Evolutionary conservation across 108 stramenopile species (phyloP).

Genomic region (Epithemia pelagica): DNA sequence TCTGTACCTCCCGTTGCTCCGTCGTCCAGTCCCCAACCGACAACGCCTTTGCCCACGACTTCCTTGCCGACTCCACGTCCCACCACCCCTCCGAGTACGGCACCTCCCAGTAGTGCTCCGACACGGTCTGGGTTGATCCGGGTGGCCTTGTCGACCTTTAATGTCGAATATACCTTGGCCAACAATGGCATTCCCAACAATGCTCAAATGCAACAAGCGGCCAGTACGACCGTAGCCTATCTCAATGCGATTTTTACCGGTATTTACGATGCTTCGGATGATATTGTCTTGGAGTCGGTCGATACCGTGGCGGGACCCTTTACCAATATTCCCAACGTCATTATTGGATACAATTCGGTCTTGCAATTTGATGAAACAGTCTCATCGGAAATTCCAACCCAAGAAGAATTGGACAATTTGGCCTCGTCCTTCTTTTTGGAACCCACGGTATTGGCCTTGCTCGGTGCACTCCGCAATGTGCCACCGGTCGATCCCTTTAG

Average conservation of each 20-base stretch:
- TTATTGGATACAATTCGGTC: not conserved
- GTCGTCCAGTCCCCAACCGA: not conserved
- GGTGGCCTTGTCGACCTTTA: not conserved
- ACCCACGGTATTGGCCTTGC: not conserved
- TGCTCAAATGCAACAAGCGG: not conserved
- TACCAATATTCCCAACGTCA: not conserved
- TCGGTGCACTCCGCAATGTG: not conserved
- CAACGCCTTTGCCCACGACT: not conserved
- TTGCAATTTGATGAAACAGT: not conserved
- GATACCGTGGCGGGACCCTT: not conserved
- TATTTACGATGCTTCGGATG: not conserved
- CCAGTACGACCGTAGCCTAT: not conserved
- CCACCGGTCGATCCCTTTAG: not conserved
- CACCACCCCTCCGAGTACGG: not conserved
- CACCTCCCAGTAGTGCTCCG: not conserved
- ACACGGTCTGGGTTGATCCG: not conserved
- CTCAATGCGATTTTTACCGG: not conserved
- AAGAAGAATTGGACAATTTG: not conserved
- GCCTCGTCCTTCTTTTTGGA: not conserved
- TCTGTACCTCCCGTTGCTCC: not conserved
- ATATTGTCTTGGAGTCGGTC: not conserved
- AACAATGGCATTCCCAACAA: not conserved
- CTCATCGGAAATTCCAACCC: not conserved
- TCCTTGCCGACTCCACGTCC: not conserved
- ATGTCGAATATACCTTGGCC: not conserved